These are phyloP conservation scores for Alternaria sp. DNA, from an alignment of 2,329 filamentous ascomycete species.

Conservation along the genomic window DNA sequence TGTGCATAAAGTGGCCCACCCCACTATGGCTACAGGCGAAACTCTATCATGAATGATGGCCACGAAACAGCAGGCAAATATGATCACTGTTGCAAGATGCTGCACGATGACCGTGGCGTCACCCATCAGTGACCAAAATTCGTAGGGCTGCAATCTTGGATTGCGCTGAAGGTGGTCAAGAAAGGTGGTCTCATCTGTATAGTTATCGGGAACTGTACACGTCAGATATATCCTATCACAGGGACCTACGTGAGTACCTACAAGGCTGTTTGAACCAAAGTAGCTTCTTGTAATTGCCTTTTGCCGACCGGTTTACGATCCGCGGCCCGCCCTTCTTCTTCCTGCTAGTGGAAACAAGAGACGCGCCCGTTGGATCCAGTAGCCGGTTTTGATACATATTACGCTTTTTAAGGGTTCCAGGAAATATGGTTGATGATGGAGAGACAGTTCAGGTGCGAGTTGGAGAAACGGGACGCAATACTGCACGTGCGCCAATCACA, in stretches of 20 bases:
- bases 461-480: not conserved
- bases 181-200: conserved; percentile 96
- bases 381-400: conserved; percentile 24
- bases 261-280: conserved; percentile 98
- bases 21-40: conserved; percentile 88
- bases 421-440: conserved; percentile 1
- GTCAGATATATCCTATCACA: conserved; percentile 9
- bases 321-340: conserved; percentile 64
- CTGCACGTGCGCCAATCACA: not conserved
- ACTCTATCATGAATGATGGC: conserved; percentile 87
- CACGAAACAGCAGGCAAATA: conserved; percentile 93
- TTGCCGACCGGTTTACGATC: conserved; percentile 72
- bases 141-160: conserved; percentile 90
- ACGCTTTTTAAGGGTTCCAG: not conserved
- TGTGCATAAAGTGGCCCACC: conserved; percentile 82
- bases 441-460: not conserved
- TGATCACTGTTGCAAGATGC: conserved; percentile 92
- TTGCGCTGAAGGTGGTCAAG: conserved; percentile 95
- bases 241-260: conserved; percentile 53
- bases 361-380: conserved; percentile 22
- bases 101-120: conserved; percentile 97
- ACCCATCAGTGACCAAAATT: conserved; percentile 96
- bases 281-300: conserved; percentile 89
- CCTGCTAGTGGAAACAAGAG: conserved; percentile 29
- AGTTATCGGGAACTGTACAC: conserved; percentile 88